Evolutionary conservation across 805 yeast genomes (phyloP), one percentile per base, ranked within the genome.

Genomic region (Saccharomycopsis oosterbeekiorum): DNA sequence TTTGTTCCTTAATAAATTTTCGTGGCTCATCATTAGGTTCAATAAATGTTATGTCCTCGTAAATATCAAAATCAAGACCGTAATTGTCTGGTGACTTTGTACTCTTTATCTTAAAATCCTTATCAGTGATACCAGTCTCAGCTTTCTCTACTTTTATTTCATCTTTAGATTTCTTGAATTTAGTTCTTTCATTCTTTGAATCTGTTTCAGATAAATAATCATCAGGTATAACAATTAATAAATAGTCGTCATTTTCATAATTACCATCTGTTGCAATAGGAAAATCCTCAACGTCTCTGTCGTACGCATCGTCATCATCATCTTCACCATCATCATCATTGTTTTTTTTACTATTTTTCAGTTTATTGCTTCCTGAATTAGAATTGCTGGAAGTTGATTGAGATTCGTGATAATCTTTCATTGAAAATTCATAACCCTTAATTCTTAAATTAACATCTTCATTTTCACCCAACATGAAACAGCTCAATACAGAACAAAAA

Each of bases 401-500:
- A 1, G 56, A 37, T 15, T 34, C 59, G 17, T 57, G 37, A 11
- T 17, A n/a, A 39, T 50, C 51, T 15, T 55, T 65, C 26, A 55
- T 68, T 76, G 76, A 37, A 72, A 66, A 58, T 42, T 60, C 64
- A 53, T 53, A 63, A 4, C 65, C 65, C 39, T 57, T 56, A 29
- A 59, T 57, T 47, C 64, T 24, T n/a, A 57, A 10, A 34, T 54
- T 59, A 1, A 76, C 67, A 40, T 76, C 69, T 62, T 75, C 75
- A n/a, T 73, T 74, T 2, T 76, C 75, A 15, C 76, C 74, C 24
- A 73, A 73, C 58, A 87, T 82, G 53, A 84, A 74, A 5, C 81
- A 81, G 53, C 84, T 78, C 53, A 88, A 70, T 14, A 85, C 72
- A 2, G 86, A 79, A 70, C 92, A 84, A 74, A 85, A 87, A 5